Percentiles rank a stretch among this genome's conserved stretches.
Evolutionary conservation across 169 alveolate genomes (phyloP).

Genomic region (Eimeria nieschulzi): DNA sequence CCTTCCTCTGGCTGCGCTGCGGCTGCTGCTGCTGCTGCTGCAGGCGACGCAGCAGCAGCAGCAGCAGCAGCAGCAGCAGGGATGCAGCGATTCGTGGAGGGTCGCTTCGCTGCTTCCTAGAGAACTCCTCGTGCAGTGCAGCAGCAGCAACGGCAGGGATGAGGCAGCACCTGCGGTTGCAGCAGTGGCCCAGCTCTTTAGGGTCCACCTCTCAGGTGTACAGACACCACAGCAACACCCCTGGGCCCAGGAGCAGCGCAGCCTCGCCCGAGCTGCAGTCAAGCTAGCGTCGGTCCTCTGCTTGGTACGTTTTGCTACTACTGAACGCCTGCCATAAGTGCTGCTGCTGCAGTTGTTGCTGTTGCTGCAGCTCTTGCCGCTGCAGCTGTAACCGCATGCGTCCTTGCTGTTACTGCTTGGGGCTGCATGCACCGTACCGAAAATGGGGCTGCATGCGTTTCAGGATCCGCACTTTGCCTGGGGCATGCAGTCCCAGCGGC

Average conservation of each 20-base stretch:
- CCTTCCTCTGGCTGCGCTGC: constrained; percentile 67
- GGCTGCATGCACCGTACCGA: background rate
- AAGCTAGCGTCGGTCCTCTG: constrained; percentile 37
- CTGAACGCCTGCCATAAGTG: constrained; percentile 14
- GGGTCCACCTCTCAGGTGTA: constrained; percentile 47
- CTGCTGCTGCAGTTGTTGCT: background rate
- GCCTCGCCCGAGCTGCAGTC: constrained; percentile 25
- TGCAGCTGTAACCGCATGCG: background rate
- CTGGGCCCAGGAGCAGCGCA: constrained; percentile 21
- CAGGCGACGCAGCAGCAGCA: constrained; percentile 65
- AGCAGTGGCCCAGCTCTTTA: constrained; percentile 37
- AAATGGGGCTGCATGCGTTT: constrained; percentile 28
- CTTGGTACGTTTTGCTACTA: constrained; percentile 2
- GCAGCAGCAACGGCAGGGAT: constrained; percentile 43
- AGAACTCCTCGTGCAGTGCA: constrained; percentile 43
- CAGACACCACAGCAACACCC: constrained; percentile 22
- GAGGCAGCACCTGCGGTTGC: constrained; percentile 60
- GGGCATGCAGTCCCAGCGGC: constrained; percentile 53
- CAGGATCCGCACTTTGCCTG: constrained; percentile 52
- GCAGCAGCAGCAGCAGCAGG: constrained; percentile 59
- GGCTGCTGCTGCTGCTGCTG: constrained; percentile 65
- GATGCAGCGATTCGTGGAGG: constrained; percentile 19
- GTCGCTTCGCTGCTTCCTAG: constrained; percentile 1
- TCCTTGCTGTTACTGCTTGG: constrained; percentile 5
- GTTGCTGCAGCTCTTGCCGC: background rate